phyloP scores from a whole-genome alignment of 805 yeast genomes.

The Kodamaea restingae region DNA sequence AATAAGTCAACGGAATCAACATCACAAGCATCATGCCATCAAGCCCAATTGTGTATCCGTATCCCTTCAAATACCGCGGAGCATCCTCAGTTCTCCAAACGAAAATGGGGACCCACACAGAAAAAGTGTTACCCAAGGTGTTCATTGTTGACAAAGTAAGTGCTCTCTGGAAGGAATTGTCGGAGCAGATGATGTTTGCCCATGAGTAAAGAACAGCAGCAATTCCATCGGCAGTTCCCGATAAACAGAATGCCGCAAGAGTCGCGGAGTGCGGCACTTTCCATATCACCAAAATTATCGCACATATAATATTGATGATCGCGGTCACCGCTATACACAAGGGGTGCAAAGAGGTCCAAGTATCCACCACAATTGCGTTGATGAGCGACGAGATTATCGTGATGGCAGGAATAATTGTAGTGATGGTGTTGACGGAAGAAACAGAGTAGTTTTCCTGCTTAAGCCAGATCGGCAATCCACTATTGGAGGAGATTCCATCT shows the following conservation, averaged over 20 bases:
- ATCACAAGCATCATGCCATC: slow-evolving; percentile 11
- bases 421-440: slow-evolving; percentile 44
- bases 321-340: slow-evolving; percentile 17
- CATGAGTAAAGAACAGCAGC: slow-evolving; percentile 23
- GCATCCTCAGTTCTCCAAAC: slow-evolving; percentile 25
- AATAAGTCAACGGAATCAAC: slow-evolving; percentile 20
- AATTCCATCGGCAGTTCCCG: slow-evolving; percentile 23
- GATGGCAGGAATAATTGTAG: slow-evolving; percentile 56
- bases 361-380: slow-evolving; percentile 25
- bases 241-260: slow-evolving; percentile 23
- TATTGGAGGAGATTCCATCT: slow-evolving; percentile 26
- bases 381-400: slow-evolving; percentile 21
- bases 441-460: slow-evolving; percentile 32
- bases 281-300: slow-evolving; percentile 22
- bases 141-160: slow-evolving; percentile 22
- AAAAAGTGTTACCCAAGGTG: slow-evolving; percentile 20
- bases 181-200: slow-evolving; percentile 22
- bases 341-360: slow-evolving; percentile 22
- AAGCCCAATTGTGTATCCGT: slow-evolving; percentile 19
- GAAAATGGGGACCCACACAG: slow-evolving; percentile 21
- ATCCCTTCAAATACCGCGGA: slow-evolving; percentile 23
- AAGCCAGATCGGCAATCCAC: slow-evolving; percentile 19
- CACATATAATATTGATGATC: slow-evolving; percentile 17
- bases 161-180: slow-evolving; percentile 20
- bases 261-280: slow-evolving; percentile 18